These are phyloP conservation scores for Nosema muscidifuracis DNA, from an alignment of 371 early-diverging fungal species.

Conservation along the genomic window DNA sequence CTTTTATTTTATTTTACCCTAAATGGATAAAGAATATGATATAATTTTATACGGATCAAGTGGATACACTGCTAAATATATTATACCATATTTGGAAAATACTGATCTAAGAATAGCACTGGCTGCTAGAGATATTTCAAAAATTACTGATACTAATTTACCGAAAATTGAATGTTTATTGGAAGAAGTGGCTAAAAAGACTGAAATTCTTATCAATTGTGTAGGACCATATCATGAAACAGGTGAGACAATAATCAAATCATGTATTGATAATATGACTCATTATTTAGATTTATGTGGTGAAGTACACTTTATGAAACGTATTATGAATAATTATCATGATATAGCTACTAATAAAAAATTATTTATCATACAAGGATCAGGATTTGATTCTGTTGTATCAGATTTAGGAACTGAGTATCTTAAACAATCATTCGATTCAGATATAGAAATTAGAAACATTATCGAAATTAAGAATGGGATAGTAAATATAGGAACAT, in stretches of 20 bases:
- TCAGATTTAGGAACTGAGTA: conserved; percentile 67
- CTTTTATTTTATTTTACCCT: conserved; percentile 3
- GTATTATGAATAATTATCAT: conserved; percentile 68
- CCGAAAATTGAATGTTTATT: conserved; percentile 68
- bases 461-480: conserved; percentile 61
- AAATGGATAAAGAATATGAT: conserved; percentile 63
- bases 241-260: conserved; percentile 72
- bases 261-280: conserved; percentile 71
- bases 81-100: conserved; percentile 67
- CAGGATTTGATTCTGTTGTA: conserved; percentile 82
- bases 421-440: conserved; percentile 54
- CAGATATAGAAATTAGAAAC: conserved; percentile 18
- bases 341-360: conserved; percentile 67
- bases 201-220: conserved; percentile 72
- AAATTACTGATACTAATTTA: conserved; percentile 61
- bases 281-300: conserved; percentile 85
- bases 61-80: conserved; percentile 72
- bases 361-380: conserved; percentile 70
- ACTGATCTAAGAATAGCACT: conserved; percentile 65
- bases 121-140: conserved; percentile 68
- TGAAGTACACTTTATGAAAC: conserved; percentile 69
- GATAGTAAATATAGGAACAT: conserved; percentile 57
- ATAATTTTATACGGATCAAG: conserved; percentile 75
- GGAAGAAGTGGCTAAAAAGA: conserved; percentile 65
- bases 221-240: conserved; percentile 73